Evolutionary conservation across 2,329 filamentous ascomycete genomes (phyloP).

Genomic region (Hortaea werneckii): DNA sequence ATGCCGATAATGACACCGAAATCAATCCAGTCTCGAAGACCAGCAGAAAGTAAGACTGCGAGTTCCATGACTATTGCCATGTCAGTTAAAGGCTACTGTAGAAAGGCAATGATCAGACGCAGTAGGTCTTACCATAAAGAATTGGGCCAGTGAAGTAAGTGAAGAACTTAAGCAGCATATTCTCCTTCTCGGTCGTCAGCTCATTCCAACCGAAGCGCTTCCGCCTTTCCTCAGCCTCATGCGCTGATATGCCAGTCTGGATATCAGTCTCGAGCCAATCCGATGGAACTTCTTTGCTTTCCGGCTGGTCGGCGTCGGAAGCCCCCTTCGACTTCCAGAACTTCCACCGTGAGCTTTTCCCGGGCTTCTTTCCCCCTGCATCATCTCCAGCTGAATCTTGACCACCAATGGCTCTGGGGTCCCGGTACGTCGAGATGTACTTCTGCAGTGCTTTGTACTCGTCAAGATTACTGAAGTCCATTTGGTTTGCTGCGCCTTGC

Average conservation of each 20-base stretch:
- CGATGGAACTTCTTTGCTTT: slow-evolving; percentile 43
- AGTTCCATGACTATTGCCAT: slow-evolving; percentile 58
- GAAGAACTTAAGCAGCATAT: slow-evolving; percentile 64
- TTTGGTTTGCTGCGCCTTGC: too few relatives aligned
- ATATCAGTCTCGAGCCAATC: slow-evolving; percentile 62
- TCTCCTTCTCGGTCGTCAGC: slow-evolving; percentile 63
- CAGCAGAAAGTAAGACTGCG: slow-evolving; percentile 61
- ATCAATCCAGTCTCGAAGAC: slow-evolving; percentile 68
- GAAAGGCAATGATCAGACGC: slow-evolving; percentile 15
- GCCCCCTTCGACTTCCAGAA: slow-evolving; percentile 41
- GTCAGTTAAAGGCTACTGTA: slow-evolving; percentile 1
- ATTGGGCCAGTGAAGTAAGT: slow-evolving; percentile 67
- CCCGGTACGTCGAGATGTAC: slow-evolving; percentile 58
- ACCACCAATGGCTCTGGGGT: slow-evolving; percentile 41
- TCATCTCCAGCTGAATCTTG: slow-evolving; percentile 28
- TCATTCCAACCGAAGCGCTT: slow-evolving; percentile 63
- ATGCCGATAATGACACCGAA: slow-evolving; percentile 70
- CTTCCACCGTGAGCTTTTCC: slow-evolving; percentile 38
- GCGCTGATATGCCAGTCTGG: slow-evolving; percentile 48
- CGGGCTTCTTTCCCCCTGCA: slow-evolving; percentile 42
- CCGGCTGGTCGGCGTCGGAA: slow-evolving; percentile 21
- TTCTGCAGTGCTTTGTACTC: slow-evolving; percentile 57
- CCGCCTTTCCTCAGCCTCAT: slow-evolving; percentile 53
- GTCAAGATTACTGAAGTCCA: slow-evolving; percentile 30
- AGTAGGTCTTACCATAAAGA: slow-evolving; percentile 55